phyloP scores from a whole-genome alignment of 257 asterid genomes.

The Solanum medicagineum region DNA sequence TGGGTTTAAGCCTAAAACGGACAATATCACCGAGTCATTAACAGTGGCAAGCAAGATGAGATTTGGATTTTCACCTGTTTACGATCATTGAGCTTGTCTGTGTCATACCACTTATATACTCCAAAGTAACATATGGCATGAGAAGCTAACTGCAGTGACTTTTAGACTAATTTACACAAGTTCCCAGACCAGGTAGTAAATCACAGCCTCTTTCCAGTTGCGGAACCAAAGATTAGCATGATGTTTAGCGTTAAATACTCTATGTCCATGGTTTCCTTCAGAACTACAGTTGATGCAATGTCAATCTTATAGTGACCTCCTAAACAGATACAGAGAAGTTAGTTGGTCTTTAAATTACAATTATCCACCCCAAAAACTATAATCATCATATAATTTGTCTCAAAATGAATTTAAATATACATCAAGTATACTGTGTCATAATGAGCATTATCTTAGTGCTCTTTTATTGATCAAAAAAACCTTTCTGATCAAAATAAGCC shows the following conservation, averaged over 20 bases:
- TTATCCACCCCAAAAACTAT: neutral
- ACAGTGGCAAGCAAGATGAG: too few species aligned
- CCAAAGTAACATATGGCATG: too few species aligned
- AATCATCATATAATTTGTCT: neutral
- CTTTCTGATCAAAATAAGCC: neutral
- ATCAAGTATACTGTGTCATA: neutral
- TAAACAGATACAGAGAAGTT: neutral
- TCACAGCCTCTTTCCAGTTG: too few species aligned
- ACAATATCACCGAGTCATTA: too few species aligned
- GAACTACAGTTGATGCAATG: neutral
- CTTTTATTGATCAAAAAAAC: neutral
- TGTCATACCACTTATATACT: too few species aligned
- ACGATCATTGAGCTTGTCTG: too few species aligned
- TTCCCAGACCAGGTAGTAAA: too few species aligned
- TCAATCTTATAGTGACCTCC: neutral
- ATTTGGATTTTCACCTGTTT: too few species aligned
- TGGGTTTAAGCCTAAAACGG: too few species aligned
- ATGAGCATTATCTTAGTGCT: neutral
- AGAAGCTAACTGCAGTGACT: too few species aligned
- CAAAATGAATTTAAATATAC: neutral
- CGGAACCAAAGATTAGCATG: too few species aligned
- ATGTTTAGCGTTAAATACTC: neutral
- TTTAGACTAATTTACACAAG: too few species aligned
- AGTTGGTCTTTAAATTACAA: neutral
- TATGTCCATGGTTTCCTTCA: neutral